Evolutionary conservation across 805 yeast genomes (phyloP).

Genomic region (Candida takata): DNA sequence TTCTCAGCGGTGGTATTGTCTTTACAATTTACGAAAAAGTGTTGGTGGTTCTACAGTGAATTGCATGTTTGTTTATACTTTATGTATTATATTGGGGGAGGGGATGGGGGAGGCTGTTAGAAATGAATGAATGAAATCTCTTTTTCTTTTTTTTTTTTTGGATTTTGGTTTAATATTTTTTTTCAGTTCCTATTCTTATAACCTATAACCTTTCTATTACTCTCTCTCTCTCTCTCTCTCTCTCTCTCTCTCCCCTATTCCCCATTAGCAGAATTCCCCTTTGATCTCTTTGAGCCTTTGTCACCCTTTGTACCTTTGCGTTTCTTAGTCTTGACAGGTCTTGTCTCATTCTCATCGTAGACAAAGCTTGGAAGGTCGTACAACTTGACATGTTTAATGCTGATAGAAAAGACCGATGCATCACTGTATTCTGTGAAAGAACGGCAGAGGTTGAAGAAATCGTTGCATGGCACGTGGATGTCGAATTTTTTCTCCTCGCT

Average conservation of each 20-base stretch:
- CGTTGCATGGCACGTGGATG: constrained; percentile 84
- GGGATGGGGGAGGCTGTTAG: too few species aligned
- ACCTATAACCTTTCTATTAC: too few species aligned
- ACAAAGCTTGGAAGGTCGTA: constrained; percentile 83
- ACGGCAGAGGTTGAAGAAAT: constrained; percentile 76
- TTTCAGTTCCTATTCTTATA: too few species aligned
- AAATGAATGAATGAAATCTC: too few species aligned
- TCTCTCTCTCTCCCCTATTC: constrained; percentile 2
- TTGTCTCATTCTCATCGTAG: constrained; percentile 66
- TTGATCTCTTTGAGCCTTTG: constrained; percentile 26
- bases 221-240: too few species aligned
- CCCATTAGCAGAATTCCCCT: constrained; percentile 18
- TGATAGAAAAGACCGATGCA: constrained; percentile 43
- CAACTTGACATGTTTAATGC: constrained; percentile 66
- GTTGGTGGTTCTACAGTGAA: constrained; percentile 34
- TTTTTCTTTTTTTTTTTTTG: too few species aligned
- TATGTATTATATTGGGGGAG: too few species aligned
- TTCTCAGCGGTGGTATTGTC: constrained; percentile 94
- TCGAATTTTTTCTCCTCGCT: constrained; percentile 58
- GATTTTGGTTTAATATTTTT: too few species aligned
- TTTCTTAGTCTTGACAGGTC: constrained; percentile 63
- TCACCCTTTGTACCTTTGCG: constrained; percentile 35
- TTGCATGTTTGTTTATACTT: too few species aligned
- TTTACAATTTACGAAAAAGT: constrained; percentile 94
- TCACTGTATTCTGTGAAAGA: constrained; percentile 65